phyloP scores from a whole-genome alignment of 2,329 filamentous ascomycete species.

The Beauveria australis region DNA sequence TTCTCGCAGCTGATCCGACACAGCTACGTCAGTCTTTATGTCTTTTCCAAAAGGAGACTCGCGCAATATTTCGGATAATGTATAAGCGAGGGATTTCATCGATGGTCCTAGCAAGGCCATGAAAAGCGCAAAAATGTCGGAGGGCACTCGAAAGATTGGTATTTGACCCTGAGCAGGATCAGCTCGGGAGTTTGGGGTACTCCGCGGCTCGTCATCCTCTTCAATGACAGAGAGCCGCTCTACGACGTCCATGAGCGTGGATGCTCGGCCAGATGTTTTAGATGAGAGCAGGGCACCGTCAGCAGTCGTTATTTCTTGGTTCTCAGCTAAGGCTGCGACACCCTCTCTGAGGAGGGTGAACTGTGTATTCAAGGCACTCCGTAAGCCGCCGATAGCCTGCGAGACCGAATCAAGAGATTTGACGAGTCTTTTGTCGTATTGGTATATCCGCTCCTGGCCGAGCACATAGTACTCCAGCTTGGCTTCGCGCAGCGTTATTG shows the following conservation, averaged over 20 bases:
- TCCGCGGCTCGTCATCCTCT: conserved; percentile 44
- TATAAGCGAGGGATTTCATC: conserved; percentile 93
- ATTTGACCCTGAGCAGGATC: conserved; percentile 22
- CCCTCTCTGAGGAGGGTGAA: conserved; percentile 72
- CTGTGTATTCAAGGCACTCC: conserved; percentile 83
- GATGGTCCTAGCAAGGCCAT: conserved; percentile 83
- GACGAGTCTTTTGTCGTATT: conserved; percentile 69
- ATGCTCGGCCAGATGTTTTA: conserved; percentile 19
- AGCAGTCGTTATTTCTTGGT: conserved; percentile 16
- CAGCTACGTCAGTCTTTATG: conserved; percentile 58
- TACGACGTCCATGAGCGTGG: conserved; percentile 29
- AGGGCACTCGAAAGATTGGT: conserved; percentile 49
- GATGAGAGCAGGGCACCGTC: conserved; percentile 18
- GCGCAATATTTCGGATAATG: conserved; percentile 77
- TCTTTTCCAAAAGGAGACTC: conserved; percentile 73
- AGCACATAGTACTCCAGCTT: conserved; percentile 82
- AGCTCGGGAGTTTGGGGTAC: conserved; percentile 17
- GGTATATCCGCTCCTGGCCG: conserved; percentile 71
- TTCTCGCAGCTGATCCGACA: conserved; percentile 71
- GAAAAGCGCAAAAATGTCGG: conserved; percentile 87
- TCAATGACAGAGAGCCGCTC: conserved; percentile 54
- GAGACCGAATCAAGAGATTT: conserved; percentile 78
- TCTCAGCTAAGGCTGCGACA: conserved; percentile 15
- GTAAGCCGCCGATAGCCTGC: conserved; percentile 81
- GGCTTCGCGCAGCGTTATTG: conserved; percentile 72